Base-by-base conservation (phyloP, 441 rosid genomes). In the Bruguiera hainesii region DNA sequence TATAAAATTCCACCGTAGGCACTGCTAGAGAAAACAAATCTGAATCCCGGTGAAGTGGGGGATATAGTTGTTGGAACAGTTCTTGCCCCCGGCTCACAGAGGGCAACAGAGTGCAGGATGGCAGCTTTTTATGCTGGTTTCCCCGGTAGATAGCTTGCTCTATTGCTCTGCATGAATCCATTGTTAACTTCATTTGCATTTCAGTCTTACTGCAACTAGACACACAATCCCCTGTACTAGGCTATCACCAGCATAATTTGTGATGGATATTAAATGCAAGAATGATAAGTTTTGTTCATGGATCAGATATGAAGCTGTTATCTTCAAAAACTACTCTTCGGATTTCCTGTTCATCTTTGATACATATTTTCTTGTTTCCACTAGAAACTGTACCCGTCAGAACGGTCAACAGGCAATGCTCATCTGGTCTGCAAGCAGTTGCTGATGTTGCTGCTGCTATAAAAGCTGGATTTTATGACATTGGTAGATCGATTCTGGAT, bases 381-480 rank as follows among this genome's bases (percentile, higher is more conserved):
- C 29, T 73, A 91, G 99, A 92, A 48, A 90, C 95, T 15, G 98
- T 95, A 68, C 89, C 99, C 0, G 25, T 92, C 67, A 89, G 95
- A 74, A 95, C 98, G 60, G 99, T 95, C 74, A 95, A 95, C 75
- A 85, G 98, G 79, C 99, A 95, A 70, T 95, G 99, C 66, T 89
- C 99, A 6, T 95, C 99, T 65, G 99, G 99, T 68, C 96, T 95
- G 80, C 98, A 95, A 74, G 99, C 99, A 23, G 97, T 95, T 83
- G 99, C 98, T 74, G 99, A 95, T 56, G 99, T 95, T n/a, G 99
- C 98, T 35, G 98, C 99, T 31, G 89, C 93, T 66, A 92, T 95
- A 25, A 95, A 85, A 85, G 96, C 96, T 42, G 99, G 99, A 61
- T 95, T 86, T 77, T 92, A 92, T 72, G 98, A 92, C 66, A 95